Evolutionary conservation across 2,329 filamentous ascomycete genomes (phyloP).

Genomic region (Penicillium aurantiogriseum): DNA sequence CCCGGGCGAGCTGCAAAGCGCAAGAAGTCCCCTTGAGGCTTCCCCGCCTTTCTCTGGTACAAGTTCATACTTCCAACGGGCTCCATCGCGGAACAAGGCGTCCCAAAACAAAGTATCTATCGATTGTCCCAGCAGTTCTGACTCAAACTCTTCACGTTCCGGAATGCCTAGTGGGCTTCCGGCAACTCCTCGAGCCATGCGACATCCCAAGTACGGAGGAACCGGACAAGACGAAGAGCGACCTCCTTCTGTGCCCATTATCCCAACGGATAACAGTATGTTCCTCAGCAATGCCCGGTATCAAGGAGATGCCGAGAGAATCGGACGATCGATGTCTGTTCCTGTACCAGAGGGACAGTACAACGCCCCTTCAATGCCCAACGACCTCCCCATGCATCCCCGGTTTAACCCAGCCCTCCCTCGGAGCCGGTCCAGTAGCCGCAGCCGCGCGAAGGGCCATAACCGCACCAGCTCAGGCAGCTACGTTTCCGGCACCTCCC

Average conservation of each 20-base stretch:
- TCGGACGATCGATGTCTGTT: slow-evolving; percentile 42
- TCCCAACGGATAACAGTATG: slow-evolving; percentile 51
- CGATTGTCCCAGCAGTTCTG: slow-evolving; percentile 39
- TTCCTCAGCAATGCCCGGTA: slow-evolving; percentile 38
- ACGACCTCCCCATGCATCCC: slow-evolving; percentile 41
- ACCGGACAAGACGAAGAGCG: slow-evolving; percentile 43
- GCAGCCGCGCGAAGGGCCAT: slow-evolving; percentile 32
- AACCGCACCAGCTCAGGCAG: slow-evolving; percentile 28
- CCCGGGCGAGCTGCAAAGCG: slow-evolving; percentile 55
- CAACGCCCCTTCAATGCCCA: slow-evolving; percentile 22
- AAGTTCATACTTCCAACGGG: slow-evolving; percentile 34
- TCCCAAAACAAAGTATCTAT: slow-evolving; percentile 42
- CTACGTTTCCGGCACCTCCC: slow-evolving; percentile 31
- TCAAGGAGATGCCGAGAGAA: slow-evolving; percentile 37
- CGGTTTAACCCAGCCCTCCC: slow-evolving; percentile 42
- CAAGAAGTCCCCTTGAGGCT: slow-evolving; percentile 47
- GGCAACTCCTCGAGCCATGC: slow-evolving; percentile 88
- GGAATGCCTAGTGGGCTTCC: slow-evolving; percentile 70
- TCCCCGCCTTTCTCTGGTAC: slow-evolving; percentile 37
- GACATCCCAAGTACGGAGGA: slow-evolving; percentile 66
- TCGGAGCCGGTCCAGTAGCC: slow-evolving; percentile 43
- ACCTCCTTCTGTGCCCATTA: slow-evolving; percentile 55
- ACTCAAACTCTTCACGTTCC: slow-evolving; percentile 45
- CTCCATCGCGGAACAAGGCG: slow-evolving; percentile 30
- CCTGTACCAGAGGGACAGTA: slow-evolving; percentile 32